Evolutionary conservation across 1,284 basidiomycete species (phyloP).

Genomic region (Heterobasidion parviporum): DNA sequence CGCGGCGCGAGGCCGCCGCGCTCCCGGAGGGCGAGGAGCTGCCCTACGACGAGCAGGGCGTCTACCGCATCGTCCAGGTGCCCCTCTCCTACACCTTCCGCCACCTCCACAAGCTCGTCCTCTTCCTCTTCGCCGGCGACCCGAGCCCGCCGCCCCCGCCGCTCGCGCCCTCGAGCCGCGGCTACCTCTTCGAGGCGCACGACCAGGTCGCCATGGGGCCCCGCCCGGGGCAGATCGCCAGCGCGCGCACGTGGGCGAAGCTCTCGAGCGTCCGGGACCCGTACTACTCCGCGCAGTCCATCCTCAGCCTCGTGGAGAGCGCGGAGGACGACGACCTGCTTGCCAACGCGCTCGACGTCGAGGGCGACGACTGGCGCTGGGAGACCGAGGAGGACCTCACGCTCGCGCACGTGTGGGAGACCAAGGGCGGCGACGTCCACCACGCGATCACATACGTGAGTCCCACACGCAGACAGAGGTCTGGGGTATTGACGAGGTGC

Average conservation of each 20-base stretch:
- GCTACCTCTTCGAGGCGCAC: slow-evolving; percentile 54
- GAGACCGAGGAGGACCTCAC: slow-evolving; percentile 57
- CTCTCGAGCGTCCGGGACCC: slow-evolving; percentile 53
- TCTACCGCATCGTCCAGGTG: slow-evolving; percentile 59
- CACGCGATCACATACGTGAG: slow-evolving; percentile 56
- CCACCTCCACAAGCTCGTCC: slow-evolving; percentile 53
- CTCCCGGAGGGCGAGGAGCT: neutral
- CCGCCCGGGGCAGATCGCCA: slow-evolving; percentile 43
- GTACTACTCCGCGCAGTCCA: slow-evolving; percentile 32
- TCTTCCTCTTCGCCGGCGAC: slow-evolving; percentile 49
- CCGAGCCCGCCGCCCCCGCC: slow-evolving; percentile 7
- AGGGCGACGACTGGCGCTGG: slow-evolving; percentile 42
- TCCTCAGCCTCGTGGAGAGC: slow-evolving; percentile 10
- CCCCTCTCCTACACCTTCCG: slow-evolving; percentile 63
- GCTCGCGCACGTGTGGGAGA: slow-evolving; percentile 44
- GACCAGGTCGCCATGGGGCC: slow-evolving; percentile 33
- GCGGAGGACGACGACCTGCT: neutral
- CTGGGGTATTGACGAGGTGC: neutral
- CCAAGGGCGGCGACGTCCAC: slow-evolving; percentile 33
- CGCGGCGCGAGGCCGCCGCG: neutral
- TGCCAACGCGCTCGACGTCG: slow-evolving; percentile 19
- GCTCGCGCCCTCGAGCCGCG: neutral
- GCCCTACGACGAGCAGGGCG: slow-evolving; percentile 23
- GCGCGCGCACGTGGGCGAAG: slow-evolving; percentile 38
- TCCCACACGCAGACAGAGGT: slow-evolving; percentile 6